Conservation (phyloP, 192 early-diverging fungal genomes). For the Chytriomyces hyalinus region DNA sequence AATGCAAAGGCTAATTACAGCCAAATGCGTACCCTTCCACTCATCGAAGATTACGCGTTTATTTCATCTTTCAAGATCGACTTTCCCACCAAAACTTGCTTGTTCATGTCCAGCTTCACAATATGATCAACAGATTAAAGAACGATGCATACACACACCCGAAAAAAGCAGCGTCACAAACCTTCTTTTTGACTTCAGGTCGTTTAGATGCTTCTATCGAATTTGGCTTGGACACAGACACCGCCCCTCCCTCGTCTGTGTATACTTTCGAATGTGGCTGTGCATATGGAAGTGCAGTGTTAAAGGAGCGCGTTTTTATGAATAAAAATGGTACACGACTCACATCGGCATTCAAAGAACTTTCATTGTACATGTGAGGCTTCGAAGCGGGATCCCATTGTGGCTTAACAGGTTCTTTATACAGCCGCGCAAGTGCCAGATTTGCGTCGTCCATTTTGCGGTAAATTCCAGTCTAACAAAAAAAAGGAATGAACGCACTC, state of each 20-base stretch:
- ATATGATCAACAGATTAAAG: neutral
- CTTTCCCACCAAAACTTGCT: constrained; percentile 24
- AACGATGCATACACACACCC: neutral
- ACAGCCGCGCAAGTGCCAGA: constrained; percentile 46
- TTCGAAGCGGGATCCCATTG: constrained; percentile 30
- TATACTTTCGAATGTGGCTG: constrained; percentile 20
- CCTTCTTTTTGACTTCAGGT: neutral
- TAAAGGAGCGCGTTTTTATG: neutral
- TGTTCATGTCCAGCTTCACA: constrained; percentile 5
- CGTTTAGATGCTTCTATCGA: neutral
- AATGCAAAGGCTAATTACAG: neutral
- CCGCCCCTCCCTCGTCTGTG: constrained; percentile 2
- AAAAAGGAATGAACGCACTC: neutral
- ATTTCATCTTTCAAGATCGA: constrained; percentile 7
- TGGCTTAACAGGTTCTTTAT: constrained; percentile 40
- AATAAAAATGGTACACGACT: neutral
- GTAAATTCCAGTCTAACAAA: constrained; percentile 45
- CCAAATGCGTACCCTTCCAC: neutral
- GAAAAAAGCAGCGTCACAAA: neutral
- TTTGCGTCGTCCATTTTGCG: constrained; percentile 54
- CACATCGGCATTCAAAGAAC: neutral
- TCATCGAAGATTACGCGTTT: neutral
- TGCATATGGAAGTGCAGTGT: neutral
- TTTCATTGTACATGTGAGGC: constrained; percentile 8
- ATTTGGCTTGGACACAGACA: neutral